Base-by-base conservation (phyloP, 768 basidiomycete genomes). In the Kwoniella sp. region DNA sequence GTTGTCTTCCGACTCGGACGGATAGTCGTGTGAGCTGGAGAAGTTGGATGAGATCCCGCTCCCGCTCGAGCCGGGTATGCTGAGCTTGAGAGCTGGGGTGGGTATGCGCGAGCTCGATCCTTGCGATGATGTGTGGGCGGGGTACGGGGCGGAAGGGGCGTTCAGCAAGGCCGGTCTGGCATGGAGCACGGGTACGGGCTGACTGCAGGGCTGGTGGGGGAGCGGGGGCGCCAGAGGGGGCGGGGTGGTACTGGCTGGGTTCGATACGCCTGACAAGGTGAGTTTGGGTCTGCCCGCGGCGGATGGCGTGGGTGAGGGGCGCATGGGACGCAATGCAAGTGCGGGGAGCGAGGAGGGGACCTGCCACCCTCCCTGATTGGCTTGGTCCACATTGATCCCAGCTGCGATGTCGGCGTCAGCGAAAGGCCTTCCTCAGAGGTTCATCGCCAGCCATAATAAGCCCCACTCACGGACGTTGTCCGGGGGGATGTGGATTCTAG, bases 401-500 rank as follows among this genome's bases (percentile, higher is more conserved):
- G 72, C 70, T 60, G n/a, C 3, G 19, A 46, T 10, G 48, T 33
- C 19, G 14, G 26, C 28, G 23, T 10, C 17, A 17, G 32, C 32
- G 17, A 14, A 7, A 38, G n/a, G 36, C 22, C 2, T 19, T 19
- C 14, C 17, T 42, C n/a, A 15, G 4, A 8, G 31, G 8, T 39
- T 17, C 37, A 22, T 15, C 9, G 37, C 20, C 10, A 39, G 8
- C 37, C 9, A n/a, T 5, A 23, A 26, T 12, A 48, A 25, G 42
- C 6, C 15, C 2, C 3, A 70, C 67, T 67, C 45, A 72, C 74
- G 71, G 59, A 75, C 71, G 47, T 75, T 75, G 20, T 65, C 74
- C 26, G 46, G 34, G 9, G 74, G 74, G n/a, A 75, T 75, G 14
- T 52, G 39, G 4, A 75, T 46, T 40, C 59, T 62, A 23, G 63